phyloP scores from a whole-genome alignment of 768 basidiomycete species.

The Cantharellus anzutake region DNA sequence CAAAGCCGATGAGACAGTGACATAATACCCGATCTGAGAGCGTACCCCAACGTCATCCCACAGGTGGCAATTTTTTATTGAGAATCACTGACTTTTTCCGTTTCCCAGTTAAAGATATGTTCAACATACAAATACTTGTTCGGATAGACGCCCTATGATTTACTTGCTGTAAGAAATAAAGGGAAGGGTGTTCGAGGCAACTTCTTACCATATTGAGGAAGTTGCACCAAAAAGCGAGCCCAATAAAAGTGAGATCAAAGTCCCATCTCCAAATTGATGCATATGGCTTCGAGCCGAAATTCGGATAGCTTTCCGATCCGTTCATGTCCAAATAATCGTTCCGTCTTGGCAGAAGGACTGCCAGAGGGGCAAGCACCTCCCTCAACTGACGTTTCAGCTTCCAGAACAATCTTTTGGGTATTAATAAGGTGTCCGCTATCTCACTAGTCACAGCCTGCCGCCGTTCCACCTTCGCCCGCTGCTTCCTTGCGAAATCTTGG shows the following conservation, averaged over 20 bases:
- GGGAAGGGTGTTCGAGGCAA: too few species aligned
- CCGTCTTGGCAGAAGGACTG: background rate
- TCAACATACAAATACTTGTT: constrained; percentile 65
- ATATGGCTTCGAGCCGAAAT: too few species aligned
- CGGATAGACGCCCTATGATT: constrained; percentile 47
- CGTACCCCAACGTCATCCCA: too few species aligned
- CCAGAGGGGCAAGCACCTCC: background rate
- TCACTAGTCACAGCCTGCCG: too few species aligned
- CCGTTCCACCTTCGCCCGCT: constrained; percentile 9
- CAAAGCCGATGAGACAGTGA: too few species aligned
- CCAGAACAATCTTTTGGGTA: background rate
- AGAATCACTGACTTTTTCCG: constrained; percentile 1
- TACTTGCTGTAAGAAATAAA: constrained; percentile 15
- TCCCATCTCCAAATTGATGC: constrained; percentile 23
- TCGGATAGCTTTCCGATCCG: constrained; percentile 6
- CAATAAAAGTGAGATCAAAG: constrained; percentile 58
- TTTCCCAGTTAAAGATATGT: constrained; percentile 18
- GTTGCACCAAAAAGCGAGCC: constrained; percentile 10
- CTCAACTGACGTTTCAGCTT: too few species aligned
- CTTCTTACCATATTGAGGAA: background rate
- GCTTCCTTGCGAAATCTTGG: constrained; percentile 5
- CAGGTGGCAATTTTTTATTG: background rate
- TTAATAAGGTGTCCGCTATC: too few species aligned
- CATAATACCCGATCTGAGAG: too few species aligned
- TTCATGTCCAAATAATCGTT: background rate